Evolutionary conservation across 495 filamentous ascomycete genomes (phyloP), one percentile per base, ranked within the genome.

Genomic region (Cetradonia linearis): DNA sequence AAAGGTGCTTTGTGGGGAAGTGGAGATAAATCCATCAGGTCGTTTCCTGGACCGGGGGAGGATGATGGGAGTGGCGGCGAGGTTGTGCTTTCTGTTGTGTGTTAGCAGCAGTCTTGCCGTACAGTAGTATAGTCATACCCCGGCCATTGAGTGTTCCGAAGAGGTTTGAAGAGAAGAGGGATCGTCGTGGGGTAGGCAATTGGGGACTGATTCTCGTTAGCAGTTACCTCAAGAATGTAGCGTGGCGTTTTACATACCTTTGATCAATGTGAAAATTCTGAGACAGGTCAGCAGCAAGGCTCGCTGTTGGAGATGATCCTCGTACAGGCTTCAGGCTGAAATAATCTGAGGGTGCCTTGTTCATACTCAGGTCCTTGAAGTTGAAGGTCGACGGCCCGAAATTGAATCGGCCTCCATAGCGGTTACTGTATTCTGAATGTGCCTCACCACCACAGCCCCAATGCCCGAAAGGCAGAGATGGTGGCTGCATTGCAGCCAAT

Each of bases 261-360:
- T 85, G 85, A 69, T 95, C 91, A 67, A 95, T 85, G 65, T 90
- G 90, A 67, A 97, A 95, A 76, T 96, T 98, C 70, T 95, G 90
- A 48, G 91, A 96, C 65, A 96, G 78, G 71, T 97, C 93, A 48
- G 90, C 90, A 25, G 90, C 92, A 62, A 98, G 74, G 67, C 88
- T 93, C 3, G 89, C 83, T 34, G 89, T 88, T 10, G 93, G 93
- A 42, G 93, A 98, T 9, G 93, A 95, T 30, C 89, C 89, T 56
- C 83, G 83, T 60, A 89, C 75, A 28, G 82, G 77, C 66, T 87
- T 86, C 64, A 86, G 72, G 62, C 75, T 80, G 75, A 94, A 94
- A 75, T 92, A 95, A 65, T 94, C 92, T 56, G 76, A 70, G 20
- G 71, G 61, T 37, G 70, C 76, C 73, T 72, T 86, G 77, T 79